Percentiles rank a stretch among this genome's conserved stretches.
These are phyloP conservation scores for Macrocystidia cucumis DNA, from an alignment of 1,284 basidiomycete species.

Conservation along the genomic window DNA sequence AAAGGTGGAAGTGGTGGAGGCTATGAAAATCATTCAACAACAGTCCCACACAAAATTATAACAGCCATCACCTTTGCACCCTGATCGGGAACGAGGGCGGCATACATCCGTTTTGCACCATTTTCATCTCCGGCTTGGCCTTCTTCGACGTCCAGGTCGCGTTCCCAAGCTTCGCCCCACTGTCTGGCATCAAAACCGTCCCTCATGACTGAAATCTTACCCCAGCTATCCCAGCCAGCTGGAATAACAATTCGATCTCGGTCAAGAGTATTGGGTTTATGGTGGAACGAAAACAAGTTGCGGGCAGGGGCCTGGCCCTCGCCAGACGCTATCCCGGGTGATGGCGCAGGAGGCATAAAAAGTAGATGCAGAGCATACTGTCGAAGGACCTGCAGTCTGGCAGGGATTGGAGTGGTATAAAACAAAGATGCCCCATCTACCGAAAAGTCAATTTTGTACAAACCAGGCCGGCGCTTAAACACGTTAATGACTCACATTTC, in stretches of 20 bases:
- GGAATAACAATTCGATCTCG: slow-evolving; percentile 90
- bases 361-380: slow-evolving; percentile 84
- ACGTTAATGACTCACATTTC: slow-evolving; percentile 69
- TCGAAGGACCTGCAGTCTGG: slow-evolving; percentile 76
- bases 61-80: slow-evolving; percentile 49
- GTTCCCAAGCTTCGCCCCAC: slow-evolving; percentile 83
- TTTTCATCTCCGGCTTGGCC: slow-evolving; percentile 30
- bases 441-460: slow-evolving; percentile 4
- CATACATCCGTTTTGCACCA: slow-evolving; percentile 53
- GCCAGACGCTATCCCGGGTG: slow-evolving; percentile 35
- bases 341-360: slow-evolving; percentile 69
- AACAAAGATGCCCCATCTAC: slow-evolving; percentile 89
- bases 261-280: slow-evolving; percentile 88
- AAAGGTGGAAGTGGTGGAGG: slow-evolving; percentile 63
- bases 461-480: too few species aligned
- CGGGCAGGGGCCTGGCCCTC: slow-evolving; percentile 51
- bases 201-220: slow-evolving; percentile 86
- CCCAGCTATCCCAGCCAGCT: slow-evolving; percentile 96
- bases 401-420: slow-evolving; percentile 81
- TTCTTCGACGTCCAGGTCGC: slow-evolving; percentile 43
- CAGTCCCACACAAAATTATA: slow-evolving; percentile 5
- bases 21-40: slow-evolving; percentile 24
- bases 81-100: slow-evolving; percentile 62
- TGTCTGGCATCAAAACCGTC: slow-evolving; percentile 86
- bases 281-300: slow-evolving; percentile 80